These are phyloP conservation scores for Biancaea sappan DNA, from an alignment of 306 rosid species.

Conservation along the genomic window DNA sequence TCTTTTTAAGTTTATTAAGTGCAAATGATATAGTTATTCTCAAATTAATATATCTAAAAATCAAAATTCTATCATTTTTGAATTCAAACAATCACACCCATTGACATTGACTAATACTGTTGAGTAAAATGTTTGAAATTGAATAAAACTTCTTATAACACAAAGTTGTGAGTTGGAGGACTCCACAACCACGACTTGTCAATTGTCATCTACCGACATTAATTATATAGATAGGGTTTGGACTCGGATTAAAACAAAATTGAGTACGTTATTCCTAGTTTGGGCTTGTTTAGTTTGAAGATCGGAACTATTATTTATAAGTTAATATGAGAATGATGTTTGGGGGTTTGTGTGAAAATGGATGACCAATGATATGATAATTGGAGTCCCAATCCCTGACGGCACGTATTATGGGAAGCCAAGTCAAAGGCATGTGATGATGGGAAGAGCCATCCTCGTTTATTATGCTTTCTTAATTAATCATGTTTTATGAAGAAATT, in stretches of 20 bases:
- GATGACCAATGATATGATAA: slow-evolving; percentile 33
- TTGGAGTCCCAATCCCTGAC: slow-evolving; percentile 57
- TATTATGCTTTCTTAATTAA: no score
- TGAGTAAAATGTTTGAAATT: no score
- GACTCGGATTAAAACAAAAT: no score
- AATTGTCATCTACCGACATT: background rate
- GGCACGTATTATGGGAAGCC: slow-evolving; percentile 52
- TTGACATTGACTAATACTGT: no score
- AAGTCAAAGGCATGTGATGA: slow-evolving; percentile 59
- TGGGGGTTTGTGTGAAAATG: background rate
- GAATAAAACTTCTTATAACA: no score
- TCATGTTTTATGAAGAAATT: background rate
- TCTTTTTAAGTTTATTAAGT: no score
- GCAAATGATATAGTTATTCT: no score
- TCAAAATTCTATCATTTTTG: no score
- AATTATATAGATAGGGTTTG: no score
- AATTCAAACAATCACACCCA: no score
- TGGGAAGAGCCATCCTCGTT: background rate
- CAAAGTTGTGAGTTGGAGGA: background rate
- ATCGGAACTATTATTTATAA: background rate
- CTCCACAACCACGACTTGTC: background rate
- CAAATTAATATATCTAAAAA: no score
- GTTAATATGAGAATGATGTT: background rate
- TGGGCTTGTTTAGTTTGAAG: background rate
- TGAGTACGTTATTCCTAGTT: no score